These are phyloP conservation scores for Leccinum ochraceum DNA, from an alignment of 768 basidiomycete genomes.

Conservation along the genomic window DNA sequence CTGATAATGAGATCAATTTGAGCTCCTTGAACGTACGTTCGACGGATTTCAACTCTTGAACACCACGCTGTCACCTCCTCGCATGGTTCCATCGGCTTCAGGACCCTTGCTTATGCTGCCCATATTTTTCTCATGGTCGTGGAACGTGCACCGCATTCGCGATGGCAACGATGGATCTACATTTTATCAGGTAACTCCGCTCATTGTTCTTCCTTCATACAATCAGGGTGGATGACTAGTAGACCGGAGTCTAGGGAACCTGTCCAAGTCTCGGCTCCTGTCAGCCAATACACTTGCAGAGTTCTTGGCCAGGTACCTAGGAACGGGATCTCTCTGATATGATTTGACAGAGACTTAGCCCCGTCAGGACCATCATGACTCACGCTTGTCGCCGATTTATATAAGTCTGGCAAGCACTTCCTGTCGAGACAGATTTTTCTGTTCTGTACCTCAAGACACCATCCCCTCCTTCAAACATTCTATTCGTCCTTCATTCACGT, in stretches of 20 bases:
- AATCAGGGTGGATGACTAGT: too few relatives aligned
- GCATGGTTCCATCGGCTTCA: background rate
- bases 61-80: background rate
- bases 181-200: background rate
- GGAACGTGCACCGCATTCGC: background rate
- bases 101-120: background rate
- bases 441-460: constrained; percentile 4
- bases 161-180: background rate
- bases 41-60: background rate
- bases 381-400: background rate
- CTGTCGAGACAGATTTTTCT: background rate
- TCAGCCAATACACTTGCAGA: background rate
- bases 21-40: background rate
- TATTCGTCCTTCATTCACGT: background rate
- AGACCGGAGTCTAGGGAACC: background rate
- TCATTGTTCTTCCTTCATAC: background rate
- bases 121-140: background rate
- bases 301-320: background rate
- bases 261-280: background rate
- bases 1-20: too few relatives aligned
- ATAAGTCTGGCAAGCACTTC: background rate
- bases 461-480: background rate
- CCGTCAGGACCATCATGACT: constrained; percentile 2
- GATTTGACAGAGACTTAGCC: background rate
- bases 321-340: background rate